Base-by-base conservation (phyloP, 129 eudicot species). In the Oenanthe sinensis region DNA sequence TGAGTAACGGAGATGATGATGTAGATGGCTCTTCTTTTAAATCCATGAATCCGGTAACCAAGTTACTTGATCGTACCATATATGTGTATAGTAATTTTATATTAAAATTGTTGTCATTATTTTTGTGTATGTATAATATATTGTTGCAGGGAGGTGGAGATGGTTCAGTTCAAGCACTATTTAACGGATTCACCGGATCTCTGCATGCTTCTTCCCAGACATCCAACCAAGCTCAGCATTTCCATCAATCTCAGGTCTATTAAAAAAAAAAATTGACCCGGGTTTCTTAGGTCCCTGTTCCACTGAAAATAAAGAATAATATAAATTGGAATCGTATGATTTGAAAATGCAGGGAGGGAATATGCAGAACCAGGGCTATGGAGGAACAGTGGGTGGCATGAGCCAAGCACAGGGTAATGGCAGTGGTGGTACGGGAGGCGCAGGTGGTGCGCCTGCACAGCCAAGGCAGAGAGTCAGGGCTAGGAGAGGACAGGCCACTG, bases 401-500 rank as follows among this genome's bases (percentile, higher is more conserved):
- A 86, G 78, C 79, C 91, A 87, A 74, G 62, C 87, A 15, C 79
- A 60, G 68, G 36, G 6, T n/a, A 60, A 60, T 68, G 43, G 73
- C 6, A 17, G 44, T 88, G 78, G 89, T 13, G 80, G 75, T 14
- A 83, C 88, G 52, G 81, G 87, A 46, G 94, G 91, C 10, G 87
- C 87, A 42, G 80, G 86, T 33, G 78, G 87, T 65, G 82, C 90
- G 68, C 44, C 48, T 70, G 75, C 75, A 70, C 96, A 91, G 87
- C 97, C 96, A 15, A 83, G 90, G 28, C 98, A 93, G 87, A 86
- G 93, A 74, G 91, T 90, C 24, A 85, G 97, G 81, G 97, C 97
- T 6, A 86, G 93, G 60, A 85, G 97, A 83, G 97, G 97, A 82
- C 97, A 92, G 82, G 96, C 97, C 33, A 92, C 96, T 63, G 95